A percentile compares a stretch with the other conserved stretches of the same genome.
Evolutionary conservation across 768 basidiomycete genomes (phyloP).

Genomic region (Tylopilus plumbeoviolaceoides): DNA sequence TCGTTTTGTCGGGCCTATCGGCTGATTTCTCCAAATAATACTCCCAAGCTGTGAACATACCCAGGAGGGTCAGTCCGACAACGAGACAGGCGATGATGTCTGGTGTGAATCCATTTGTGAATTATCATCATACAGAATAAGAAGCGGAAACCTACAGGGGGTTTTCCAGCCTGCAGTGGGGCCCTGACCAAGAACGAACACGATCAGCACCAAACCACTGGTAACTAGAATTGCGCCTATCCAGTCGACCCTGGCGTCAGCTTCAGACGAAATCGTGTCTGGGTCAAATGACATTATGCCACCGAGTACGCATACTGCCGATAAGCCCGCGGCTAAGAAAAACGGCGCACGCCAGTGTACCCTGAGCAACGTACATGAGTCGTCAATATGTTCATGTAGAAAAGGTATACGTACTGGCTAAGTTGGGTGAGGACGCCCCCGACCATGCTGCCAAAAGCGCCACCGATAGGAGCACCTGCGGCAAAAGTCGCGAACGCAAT

Average conservation of each 20-base stretch:
- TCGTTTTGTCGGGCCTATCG: conserved; percentile 6
- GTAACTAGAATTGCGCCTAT: conserved; percentile 65
- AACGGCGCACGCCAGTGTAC: conserved; percentile 29
- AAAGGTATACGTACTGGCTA: conserved; percentile 27
- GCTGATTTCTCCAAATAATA: conserved; percentile 44
- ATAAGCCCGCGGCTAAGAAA: conserved; percentile 58
- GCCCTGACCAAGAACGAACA: conserved; percentile 71
- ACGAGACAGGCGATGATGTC: conserved; percentile 73
- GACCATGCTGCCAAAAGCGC: conserved; percentile 60
- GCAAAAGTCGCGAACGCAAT: conserved; percentile 80
- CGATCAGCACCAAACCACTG: conserved; percentile 60
- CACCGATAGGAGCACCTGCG: conserved; percentile 81
- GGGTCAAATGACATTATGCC: conserved; percentile 58
- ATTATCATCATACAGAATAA: conserved; percentile 15
- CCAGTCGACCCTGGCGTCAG: conserved; percentile 64
- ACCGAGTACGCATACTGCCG: conserved; percentile 46
- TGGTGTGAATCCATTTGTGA: conserved; percentile 13
- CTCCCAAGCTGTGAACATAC: conserved; percentile 64
- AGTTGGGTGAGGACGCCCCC: conserved; percentile 69
- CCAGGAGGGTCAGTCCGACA: conserved; percentile 52
- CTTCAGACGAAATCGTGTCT: conserved; percentile 42
- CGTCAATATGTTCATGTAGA: background rate
- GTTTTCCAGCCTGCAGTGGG: conserved; percentile 66
- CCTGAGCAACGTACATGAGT: conserved; percentile 8
- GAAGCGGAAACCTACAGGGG: conserved; percentile 36